Base-by-base conservation (phyloP, 192 early-diverging fungal species). In the Coemansia sp. region DNA sequence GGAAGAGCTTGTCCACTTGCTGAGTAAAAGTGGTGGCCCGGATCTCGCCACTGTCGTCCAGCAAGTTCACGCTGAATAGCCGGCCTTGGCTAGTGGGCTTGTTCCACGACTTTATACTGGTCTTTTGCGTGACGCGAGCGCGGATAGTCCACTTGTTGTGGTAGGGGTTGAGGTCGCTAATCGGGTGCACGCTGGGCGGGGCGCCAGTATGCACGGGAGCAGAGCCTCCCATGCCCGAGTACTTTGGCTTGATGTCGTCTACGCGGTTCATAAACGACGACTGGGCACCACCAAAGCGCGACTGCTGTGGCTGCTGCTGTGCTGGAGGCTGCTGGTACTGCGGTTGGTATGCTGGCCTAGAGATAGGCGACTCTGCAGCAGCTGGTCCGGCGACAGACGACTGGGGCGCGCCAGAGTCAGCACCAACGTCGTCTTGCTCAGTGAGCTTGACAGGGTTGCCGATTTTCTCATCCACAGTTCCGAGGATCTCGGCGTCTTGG, bases 81-180 rank as follows among this genome's bases (percentile, higher is more conserved):
- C 89, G 88, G 13, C 97, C 97, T 5, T 91, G 86, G 22, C 92
- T 93, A 15, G 82, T 84, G 13, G 76, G 72, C 76, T 97, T 98
- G 68, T 76, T 86, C 93, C 92, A 99, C 46, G 76, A 76, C 60
- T 88, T 91, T 61, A 99, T 92, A 20, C 91, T 87, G 3, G 90
- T 87, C 85, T 99, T 99, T 66, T 89, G 85, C 38, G 91, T 88
- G 12, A 96, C 93, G 47, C 95, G 91, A 2, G 94, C 97, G 63
- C 92, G 90, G 75, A 99, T 98, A 13, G 94, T 97, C 96, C 96
- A 98, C 87, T 89, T 93, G 85, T 90, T 94, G 74, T 93, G 92
- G 85, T 97, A 97, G 47, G 95, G 95, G 68, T 90, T 95, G 66
- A 97, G 82, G 63, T 84, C 87, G 51, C 82, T 89, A 77, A 95